A percentile compares a stretch with the other conserved stretches of the same genome.
Conservation (phyloP, 2,329 filamentous ascomycete genomes). For the Alternaria ventricosa region DNA sequence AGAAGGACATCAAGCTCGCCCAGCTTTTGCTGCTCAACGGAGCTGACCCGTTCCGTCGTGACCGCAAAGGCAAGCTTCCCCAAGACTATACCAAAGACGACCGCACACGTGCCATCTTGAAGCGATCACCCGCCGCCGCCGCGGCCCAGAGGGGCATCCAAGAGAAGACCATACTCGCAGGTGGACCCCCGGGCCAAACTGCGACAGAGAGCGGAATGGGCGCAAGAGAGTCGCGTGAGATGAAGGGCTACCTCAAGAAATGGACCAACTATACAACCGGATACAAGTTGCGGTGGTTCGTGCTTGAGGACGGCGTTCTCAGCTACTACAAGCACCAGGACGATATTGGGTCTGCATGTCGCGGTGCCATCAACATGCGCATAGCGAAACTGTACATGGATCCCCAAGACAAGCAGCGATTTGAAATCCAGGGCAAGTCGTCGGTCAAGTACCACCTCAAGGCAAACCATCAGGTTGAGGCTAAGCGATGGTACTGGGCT, state of each 20-base stretch:
- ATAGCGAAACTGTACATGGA: conserved; percentile 97
- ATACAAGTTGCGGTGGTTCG: conserved; percentile 97
- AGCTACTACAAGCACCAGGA: conserved; percentile 99
- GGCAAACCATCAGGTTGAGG: conserved; percentile 96
- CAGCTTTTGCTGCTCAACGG: conserved; percentile 91
- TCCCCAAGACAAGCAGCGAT: conserved; percentile 93
- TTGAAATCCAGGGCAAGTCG: conserved; percentile 97
- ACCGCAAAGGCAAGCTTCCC: conserved; percentile 92
- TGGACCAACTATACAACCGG: conserved; percentile 99
- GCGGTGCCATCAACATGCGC: conserved; percentile 97
- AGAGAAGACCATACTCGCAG: conserved; percentile 93
- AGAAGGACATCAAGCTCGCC: conserved; percentile 84
- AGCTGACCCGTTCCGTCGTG: conserved; percentile 92
- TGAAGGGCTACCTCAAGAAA: conserved; percentile 99
- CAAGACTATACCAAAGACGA: conserved; percentile 98
- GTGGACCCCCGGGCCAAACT: conserved; percentile 64
- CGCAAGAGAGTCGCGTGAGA: conserved; percentile 88
- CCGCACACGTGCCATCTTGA: conserved; percentile 83
- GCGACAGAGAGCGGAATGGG: conserved; percentile 67
- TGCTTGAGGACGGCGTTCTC: conserved; percentile 93
- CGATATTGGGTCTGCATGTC: conserved; percentile 92
- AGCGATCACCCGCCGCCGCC: conserved; percentile 91
- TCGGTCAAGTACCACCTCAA: conserved; percentile 98
- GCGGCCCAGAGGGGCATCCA: conserved; percentile 95
- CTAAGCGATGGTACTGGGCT: conserved; percentile 99